Evolutionary conservation across 2,329 filamentous ascomycete genomes (phyloP).

Genomic region (Colletotrichum sp.): DNA sequence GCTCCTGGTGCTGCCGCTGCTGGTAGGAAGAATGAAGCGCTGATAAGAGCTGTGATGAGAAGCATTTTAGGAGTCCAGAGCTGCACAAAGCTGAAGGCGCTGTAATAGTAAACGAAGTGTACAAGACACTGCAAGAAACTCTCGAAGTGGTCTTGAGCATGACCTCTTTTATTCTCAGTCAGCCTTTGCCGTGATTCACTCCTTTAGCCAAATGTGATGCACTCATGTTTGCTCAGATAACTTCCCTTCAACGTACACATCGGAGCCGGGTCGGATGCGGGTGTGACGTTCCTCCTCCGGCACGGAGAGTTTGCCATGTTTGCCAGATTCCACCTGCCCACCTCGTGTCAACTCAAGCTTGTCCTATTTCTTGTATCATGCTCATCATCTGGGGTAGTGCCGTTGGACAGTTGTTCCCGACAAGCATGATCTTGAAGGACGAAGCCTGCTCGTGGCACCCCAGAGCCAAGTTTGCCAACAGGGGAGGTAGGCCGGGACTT

Average conservation of each 20-base stretch:
- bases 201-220: not conserved
- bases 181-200: not conserved
- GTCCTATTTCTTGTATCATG: not conserved
- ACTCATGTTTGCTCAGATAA: not conserved
- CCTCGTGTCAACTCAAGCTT: not conserved
- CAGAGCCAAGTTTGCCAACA: not conserved
- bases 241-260: not conserved
- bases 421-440: not conserved
- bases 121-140: not conserved
- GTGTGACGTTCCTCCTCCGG: not conserved
- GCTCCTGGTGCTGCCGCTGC: not conserved
- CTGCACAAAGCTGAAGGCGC: not conserved
- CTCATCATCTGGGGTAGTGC: not conserved
- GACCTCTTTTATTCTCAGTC: not conserved
- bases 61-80: not conserved
- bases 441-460: not conserved
- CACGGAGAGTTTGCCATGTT: conserved; percentile 5
- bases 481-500: not conserved
- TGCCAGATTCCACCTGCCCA: not conserved
- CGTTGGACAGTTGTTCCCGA: not conserved
- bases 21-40: not conserved
- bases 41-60: not conserved
- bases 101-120: not conserved
- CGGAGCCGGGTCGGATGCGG: conserved; percentile 1
- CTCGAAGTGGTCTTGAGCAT: not conserved